Conservation (phyloP, 345 rosid genomes). For the Erysimum cheiranthoides region DNA sequence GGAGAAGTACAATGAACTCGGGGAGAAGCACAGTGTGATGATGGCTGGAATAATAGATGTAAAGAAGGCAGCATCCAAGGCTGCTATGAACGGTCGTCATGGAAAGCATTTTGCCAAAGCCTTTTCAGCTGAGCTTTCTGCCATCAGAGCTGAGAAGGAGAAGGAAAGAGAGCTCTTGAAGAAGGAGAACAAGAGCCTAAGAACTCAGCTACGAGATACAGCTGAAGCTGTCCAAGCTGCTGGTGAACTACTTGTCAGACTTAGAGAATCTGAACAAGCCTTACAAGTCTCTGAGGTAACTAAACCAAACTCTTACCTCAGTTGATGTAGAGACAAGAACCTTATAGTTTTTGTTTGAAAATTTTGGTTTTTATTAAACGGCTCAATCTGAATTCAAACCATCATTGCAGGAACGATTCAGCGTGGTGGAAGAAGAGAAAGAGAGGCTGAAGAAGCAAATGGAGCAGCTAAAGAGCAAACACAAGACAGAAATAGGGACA, state of each 20-base stretch:
- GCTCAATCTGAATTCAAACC: slow-evolving; percentile 25
- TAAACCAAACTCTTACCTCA: background rate
- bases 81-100: slow-evolving; percentile 72
- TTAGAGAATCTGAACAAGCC: slow-evolving; percentile 86
- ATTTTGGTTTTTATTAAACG: background rate
- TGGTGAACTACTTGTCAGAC: slow-evolving; percentile 88
- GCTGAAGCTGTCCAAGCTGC: slow-evolving; percentile 99
- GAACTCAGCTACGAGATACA: slow-evolving; percentile 81
- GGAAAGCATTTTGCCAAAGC: slow-evolving; percentile 77
- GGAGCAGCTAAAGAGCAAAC: slow-evolving; percentile 80
- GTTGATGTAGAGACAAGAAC: background rate
- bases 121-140: slow-evolving; percentile 75
- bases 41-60: slow-evolving; percentile 85
- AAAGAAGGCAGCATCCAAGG: slow-evolving; percentile 85
- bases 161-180: slow-evolving; percentile 75
- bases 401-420: slow-evolving; percentile 63
- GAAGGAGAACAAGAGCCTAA: slow-evolving; percentile 81
- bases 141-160: slow-evolving; percentile 79
- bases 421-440: slow-evolving; percentile 63
- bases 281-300: slow-evolving; percentile 80
- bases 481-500: slow-evolving; percentile 86
- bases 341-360: background rate
- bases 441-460: slow-evolving; percentile 78
- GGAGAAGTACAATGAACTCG: slow-evolving; percentile 78
- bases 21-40: slow-evolving; percentile 65